Conservation (phyloP, 306 rosid genomes). For the Begonia loranthoides region DNA sequence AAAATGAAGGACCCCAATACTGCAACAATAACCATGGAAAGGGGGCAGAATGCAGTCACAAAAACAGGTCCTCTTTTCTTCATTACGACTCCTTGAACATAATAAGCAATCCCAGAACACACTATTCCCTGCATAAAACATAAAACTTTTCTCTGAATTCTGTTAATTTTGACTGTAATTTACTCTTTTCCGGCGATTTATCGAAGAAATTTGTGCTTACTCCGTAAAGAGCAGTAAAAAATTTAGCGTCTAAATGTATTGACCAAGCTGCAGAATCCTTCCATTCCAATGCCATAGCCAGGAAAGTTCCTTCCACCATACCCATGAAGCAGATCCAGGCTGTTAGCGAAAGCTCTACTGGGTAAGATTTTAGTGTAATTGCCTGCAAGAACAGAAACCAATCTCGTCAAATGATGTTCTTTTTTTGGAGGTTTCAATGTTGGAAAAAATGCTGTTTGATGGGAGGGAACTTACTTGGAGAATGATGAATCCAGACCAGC, state of each 20-base stretch:
- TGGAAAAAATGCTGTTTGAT: neutral
- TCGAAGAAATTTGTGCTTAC: constrained; percentile 15
- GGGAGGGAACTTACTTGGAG: constrained; percentile 22
- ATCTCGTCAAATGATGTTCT: neutral
- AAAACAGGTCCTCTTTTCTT: constrained; percentile 45
- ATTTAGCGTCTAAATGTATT: constrained; percentile 19
- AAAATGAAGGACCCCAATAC: constrained; percentile 25
- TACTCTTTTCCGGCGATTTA: neutral
- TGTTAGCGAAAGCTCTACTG: constrained; percentile 36
- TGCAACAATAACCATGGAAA: constrained; percentile 36
- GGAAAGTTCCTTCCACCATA: constrained; percentile 15
- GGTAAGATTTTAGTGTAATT: constrained; percentile 34
- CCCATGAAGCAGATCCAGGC: constrained; percentile 35
- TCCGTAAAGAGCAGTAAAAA: constrained; percentile 27
- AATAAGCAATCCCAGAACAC: constrained; percentile 24
- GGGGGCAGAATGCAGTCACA: constrained; percentile 31
- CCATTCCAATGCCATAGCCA: constrained; percentile 31
- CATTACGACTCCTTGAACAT: constrained; percentile 31
- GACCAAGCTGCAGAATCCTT: constrained; percentile 36
- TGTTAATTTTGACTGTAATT: neutral
- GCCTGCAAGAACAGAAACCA: constrained; percentile 16
- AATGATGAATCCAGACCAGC: constrained; percentile 33
- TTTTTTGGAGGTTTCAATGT: neutral
- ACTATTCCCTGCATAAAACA: constrained; percentile 34
- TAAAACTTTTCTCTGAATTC: constrained; percentile 1